These are phyloP conservation scores for Alternaria rosae DNA, from an alignment of 2,329 filamentous ascomycete species.

Conservation along the genomic window DNA sequence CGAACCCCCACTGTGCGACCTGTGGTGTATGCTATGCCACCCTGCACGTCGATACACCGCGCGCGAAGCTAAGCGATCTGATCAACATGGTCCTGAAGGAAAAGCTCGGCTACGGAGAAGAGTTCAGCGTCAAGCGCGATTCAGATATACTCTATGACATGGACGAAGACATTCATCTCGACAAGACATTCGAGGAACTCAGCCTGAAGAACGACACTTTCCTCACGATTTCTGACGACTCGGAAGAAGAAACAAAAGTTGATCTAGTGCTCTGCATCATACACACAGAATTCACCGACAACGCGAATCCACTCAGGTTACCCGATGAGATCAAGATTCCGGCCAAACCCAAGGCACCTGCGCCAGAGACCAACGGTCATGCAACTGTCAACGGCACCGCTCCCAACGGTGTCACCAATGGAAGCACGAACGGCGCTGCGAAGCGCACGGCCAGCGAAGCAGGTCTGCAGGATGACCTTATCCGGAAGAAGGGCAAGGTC, in stretches of 20 bases:
- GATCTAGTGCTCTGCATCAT: slow-evolving; percentile 79
- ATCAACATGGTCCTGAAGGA: slow-evolving; percentile 75
- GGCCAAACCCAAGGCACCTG: slow-evolving; percentile 52
- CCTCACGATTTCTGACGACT: slow-evolving; percentile 83
- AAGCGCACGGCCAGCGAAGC: slow-evolving; percentile 58
- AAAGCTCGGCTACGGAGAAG: slow-evolving; percentile 79
- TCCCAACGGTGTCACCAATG: slow-evolving; percentile 20
- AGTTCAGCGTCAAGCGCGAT: slow-evolving; percentile 79
- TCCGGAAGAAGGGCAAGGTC: slow-evolving; percentile 52
- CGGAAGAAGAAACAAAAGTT: slow-evolving; percentile 78
- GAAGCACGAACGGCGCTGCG: slow-evolving; percentile 28
- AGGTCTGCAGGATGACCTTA: slow-evolving; percentile 46
- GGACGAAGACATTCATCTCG: slow-evolving; percentile 85
- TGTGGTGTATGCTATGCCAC: slow-evolving; percentile 77
- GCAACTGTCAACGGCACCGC: slow-evolving; percentile 22
- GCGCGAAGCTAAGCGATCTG: slow-evolving; percentile 79
- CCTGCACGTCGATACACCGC: slow-evolving; percentile 71
- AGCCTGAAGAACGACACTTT: slow-evolving; percentile 77
- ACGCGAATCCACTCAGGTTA: slow-evolving; percentile 65
- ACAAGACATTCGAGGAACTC: slow-evolving; percentile 79
- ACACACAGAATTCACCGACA: slow-evolving; percentile 56
- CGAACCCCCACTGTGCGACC: slow-evolving; percentile 83
- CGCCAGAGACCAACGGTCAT: slow-evolving; percentile 39
- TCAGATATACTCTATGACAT: slow-evolving; percentile 80
- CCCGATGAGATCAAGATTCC: slow-evolving; percentile 57